Conservation (phyloP, 2,329 filamentous ascomycete species). For the Cladophialophora bantiana region DNA sequence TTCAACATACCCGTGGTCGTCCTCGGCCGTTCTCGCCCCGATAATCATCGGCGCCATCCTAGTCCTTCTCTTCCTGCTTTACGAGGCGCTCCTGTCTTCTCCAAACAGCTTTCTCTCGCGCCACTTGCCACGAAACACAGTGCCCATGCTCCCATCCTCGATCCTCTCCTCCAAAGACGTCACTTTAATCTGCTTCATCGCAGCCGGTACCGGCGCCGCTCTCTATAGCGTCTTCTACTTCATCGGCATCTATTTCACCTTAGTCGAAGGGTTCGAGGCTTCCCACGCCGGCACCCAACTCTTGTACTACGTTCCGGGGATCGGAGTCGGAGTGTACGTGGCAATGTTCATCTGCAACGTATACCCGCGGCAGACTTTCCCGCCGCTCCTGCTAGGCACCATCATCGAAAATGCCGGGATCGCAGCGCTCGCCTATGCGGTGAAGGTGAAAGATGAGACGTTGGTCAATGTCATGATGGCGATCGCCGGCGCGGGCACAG, state of each 20-base stretch:
- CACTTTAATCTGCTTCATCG: constrained; percentile 66
- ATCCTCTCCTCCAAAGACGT: constrained; percentile 66
- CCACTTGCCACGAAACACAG: constrained; percentile 59
- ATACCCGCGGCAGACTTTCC: constrained; percentile 68
- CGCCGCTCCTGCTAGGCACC: constrained; percentile 63
- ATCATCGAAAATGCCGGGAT: constrained; percentile 66
- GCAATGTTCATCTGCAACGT: constrained; percentile 67
- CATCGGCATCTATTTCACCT: constrained; percentile 70
- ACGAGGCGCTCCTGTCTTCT: constrained; percentile 56
- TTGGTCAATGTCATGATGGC: constrained; percentile 72
- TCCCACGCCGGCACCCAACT: constrained; percentile 64
- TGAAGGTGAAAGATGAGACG: constrained; percentile 56
- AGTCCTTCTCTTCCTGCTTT: constrained; percentile 49
- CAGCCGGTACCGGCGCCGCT: constrained; percentile 64
- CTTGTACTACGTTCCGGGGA: constrained; percentile 69
- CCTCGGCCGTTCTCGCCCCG: constrained; percentile 47
- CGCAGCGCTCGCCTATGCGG: constrained; percentile 64
- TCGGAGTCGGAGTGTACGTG: constrained; percentile 65
- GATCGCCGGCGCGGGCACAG: constrained; percentile 67
- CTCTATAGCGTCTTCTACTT: constrained; percentile 70
- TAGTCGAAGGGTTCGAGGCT: constrained; percentile 62
- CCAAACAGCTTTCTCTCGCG: constrained; percentile 57
- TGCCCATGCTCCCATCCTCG: constrained; percentile 69
- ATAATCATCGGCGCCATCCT: constrained; percentile 50
- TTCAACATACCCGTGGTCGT: constrained; percentile 53